Evolutionary conservation across 2,329 filamentous ascomycete genomes (phyloP).

Genomic region (Fonsecaea monophora): DNA sequence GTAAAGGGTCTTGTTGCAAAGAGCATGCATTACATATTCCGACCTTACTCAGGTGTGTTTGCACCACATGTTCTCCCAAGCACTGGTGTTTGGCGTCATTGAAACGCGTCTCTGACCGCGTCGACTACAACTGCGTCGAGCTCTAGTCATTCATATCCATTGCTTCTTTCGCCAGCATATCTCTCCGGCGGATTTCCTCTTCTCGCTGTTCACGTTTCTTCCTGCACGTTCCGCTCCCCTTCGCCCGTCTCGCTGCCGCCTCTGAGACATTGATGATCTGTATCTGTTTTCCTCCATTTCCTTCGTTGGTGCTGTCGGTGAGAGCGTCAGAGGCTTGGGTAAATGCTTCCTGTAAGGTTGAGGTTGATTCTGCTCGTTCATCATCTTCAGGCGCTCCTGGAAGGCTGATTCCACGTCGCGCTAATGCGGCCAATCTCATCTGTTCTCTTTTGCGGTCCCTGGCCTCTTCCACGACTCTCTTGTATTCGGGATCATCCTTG

Average conservation of each 20-base stretch:
- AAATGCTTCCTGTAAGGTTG: constrained; percentile 20
- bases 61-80: background rate
- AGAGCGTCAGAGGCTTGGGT: constrained; percentile 13
- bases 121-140: background rate
- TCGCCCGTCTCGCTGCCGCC: constrained; percentile 8
- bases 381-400: constrained; percentile 6
- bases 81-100: background rate
- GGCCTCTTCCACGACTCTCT: constrained; percentile 24
- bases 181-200: constrained; percentile 30
- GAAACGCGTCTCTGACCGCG: background rate
- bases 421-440: constrained; percentile 26
- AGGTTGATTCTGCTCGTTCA: background rate
- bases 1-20: background rate
- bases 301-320: constrained; percentile 6
- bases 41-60: background rate
- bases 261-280: background rate
- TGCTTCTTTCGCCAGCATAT: constrained; percentile 32
- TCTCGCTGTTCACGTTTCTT: constrained; percentile 19
- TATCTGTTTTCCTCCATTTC: background rate
- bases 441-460: constrained; percentile 28
- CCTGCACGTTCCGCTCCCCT: background rate
- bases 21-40: background rate
- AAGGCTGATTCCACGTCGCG: constrained; percentile 15
- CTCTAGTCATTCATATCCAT: constrained; percentile 29
- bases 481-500: constrained; percentile 31